Conservation (phyloP, 164 flowering plant genomes). For the Tetrastigma voinierianum region DNA sequence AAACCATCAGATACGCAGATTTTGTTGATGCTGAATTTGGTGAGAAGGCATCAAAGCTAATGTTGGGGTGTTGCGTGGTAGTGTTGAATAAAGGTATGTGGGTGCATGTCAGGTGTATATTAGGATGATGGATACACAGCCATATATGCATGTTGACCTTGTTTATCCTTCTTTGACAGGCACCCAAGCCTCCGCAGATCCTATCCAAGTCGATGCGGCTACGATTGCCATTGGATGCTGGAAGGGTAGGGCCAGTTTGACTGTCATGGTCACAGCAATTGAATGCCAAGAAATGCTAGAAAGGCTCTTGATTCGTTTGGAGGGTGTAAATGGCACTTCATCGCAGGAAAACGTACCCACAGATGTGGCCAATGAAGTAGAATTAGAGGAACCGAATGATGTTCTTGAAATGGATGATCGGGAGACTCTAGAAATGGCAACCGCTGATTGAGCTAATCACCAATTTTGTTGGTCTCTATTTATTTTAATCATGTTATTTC, state of each 20-base stretch:
- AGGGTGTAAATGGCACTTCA: constrained; percentile 12
- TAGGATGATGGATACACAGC: background rate
- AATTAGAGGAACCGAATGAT: constrained; percentile 1
- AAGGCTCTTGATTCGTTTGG: constrained; percentile 50
- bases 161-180: constrained; percentile 30
- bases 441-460: background rate
- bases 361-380: background rate
- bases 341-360: constrained; percentile 13
- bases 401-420: constrained; percentile 5
- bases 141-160: background rate
- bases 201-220: constrained; percentile 40
- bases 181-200: constrained; percentile 20
- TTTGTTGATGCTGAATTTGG: constrained; percentile 73
- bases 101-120: background rate
- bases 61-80: constrained; percentile 77
- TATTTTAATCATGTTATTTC: background rate
- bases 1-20: constrained; percentile 68
- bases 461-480: background rate
- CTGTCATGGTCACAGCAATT: constrained; percentile 73
- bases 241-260: constrained; percentile 74
- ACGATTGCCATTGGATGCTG: constrained; percentile 94
- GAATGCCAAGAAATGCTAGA: constrained; percentile 86
- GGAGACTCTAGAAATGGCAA: background rate
- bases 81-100: constrained; percentile 62
- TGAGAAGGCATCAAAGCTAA: constrained; percentile 60